Percentiles rank a stretch among this genome's conserved stretches.
phyloP scores from a whole-genome alignment of 257 asterid genomes.

The Datura wrightii region DNA sequence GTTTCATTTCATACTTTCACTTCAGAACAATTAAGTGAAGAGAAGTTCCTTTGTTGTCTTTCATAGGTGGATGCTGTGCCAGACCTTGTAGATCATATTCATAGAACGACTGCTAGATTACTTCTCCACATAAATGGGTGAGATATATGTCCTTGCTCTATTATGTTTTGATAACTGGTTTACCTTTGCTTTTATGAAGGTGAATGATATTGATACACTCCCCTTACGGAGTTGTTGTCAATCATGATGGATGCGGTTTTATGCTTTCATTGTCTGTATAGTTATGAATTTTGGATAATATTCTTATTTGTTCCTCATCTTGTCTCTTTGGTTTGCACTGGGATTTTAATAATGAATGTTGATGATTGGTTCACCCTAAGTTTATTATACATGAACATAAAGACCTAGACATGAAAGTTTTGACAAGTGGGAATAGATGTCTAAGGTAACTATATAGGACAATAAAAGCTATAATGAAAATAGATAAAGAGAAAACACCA shows the following conservation, averaged over 20 bases:
- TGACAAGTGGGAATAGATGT: slow-evolving; percentile 14
- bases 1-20: neutral
- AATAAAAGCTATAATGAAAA: slow-evolving; percentile 4
- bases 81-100: slow-evolving; percentile 80
- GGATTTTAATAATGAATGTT: neutral
- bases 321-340: neutral
- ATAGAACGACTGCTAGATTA: slow-evolving; percentile 84
- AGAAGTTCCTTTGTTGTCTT: slow-evolving; percentile 31
- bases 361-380: slow-evolving; percentile 10
- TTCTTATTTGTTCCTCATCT: neutral
- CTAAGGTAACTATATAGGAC: slow-evolving; percentile 15
- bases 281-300: neutral
- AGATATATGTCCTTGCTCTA: slow-evolving; percentile 43
- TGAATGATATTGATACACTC: slow-evolving; percentile 3
- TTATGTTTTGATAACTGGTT: neutral
- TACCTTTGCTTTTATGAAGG: neutral
- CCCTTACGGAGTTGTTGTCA: neutral
- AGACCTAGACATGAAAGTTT: neutral
- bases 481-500: neutral
- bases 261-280: neutral
- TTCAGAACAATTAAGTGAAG: neutral
- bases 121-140: slow-evolving; percentile 93
- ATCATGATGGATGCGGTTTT: slow-evolving; percentile 22
- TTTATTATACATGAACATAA: neutral
- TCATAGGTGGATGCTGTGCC: slow-evolving; percentile 95